Evolutionary conservation across 106 monocot genomes (phyloP).

Genomic region (Posidonia australis): DNA sequence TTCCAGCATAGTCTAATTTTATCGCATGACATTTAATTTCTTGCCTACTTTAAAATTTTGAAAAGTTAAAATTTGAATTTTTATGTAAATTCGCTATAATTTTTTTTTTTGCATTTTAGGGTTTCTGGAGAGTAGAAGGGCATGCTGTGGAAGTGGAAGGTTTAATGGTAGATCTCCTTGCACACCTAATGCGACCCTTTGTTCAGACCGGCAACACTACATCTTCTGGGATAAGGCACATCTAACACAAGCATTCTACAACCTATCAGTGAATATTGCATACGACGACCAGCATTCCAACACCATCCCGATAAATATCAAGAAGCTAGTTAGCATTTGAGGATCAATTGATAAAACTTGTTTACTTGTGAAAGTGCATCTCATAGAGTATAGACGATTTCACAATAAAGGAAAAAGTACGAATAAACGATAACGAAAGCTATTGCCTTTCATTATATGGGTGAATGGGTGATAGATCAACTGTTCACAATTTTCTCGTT

Average conservation of each 20-base stretch:
- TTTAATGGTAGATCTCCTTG: neutral
- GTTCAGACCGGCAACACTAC: neutral
- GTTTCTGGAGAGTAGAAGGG: neutral
- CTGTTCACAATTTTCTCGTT: no score
- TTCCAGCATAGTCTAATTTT: no score
- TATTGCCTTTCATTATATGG: no score
- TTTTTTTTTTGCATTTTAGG: neutral
- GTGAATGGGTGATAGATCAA: no score
- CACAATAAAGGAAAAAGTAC: no score
- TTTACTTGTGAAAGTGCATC: no score
- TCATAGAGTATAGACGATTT: no score
- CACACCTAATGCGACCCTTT: neutral
- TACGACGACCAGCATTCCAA: neutral
- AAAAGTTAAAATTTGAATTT: neutral
- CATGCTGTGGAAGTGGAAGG: slow-evolving; percentile 3
- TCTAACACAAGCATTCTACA: neutral
- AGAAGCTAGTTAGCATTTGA: neutral
- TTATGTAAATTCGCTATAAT: neutral
- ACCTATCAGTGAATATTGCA: neutral
- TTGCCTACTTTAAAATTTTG: no score
- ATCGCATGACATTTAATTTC: neutral
- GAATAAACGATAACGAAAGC: no score
- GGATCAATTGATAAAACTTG: no score
- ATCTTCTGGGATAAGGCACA: slow-evolving; percentile 1
- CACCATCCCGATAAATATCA: neutral